A percentile compares a stretch with the other conserved stretches of the same genome.
These are phyloP conservation scores for Quercus cerris DNA, from an alignment of 306 rosid species.

Conservation along the genomic window DNA sequence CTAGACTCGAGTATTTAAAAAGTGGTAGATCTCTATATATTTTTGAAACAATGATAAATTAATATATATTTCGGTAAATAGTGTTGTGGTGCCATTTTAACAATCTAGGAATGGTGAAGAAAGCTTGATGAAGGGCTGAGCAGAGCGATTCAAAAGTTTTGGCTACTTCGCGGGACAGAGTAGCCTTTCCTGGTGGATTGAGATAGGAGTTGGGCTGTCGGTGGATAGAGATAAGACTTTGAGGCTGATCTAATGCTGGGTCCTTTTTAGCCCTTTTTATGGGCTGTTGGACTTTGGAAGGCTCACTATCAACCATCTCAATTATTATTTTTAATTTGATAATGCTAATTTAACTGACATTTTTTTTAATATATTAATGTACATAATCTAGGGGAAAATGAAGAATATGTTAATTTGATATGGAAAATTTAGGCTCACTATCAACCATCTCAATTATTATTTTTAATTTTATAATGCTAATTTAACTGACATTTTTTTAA, in stretches of 20 bases:
- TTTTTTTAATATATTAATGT: neutral
- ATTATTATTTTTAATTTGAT: neutral
- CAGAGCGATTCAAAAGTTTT: neutral
- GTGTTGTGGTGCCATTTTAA: too few species aligned
- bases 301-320: neutral
- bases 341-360: neutral
- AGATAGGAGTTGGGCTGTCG: constrained; percentile 24
- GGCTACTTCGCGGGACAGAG: neutral
- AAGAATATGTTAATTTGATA: neutral
- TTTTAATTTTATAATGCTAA: neutral
- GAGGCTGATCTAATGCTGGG: neutral
- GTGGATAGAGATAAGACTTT: constrained; percentile 19
- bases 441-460: neutral
- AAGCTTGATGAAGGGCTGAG: too few species aligned
- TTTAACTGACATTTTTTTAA: neutral
- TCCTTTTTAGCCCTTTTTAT: neutral
- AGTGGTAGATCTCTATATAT: accelerated
- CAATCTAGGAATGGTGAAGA: too few species aligned
- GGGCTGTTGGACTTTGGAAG: neutral
- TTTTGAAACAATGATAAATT: too few species aligned
- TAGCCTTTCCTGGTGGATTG: neutral
- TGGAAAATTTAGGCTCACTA: too few species aligned
- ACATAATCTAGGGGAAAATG: neutral
- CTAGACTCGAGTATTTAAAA: too few species aligned
- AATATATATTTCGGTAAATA: too few species aligned